Percentiles rank a stretch among this genome's conserved stretches.
Conservation (phyloP, 768 basidiomycete genomes). For the Nevesoporus exiguus region DNA sequence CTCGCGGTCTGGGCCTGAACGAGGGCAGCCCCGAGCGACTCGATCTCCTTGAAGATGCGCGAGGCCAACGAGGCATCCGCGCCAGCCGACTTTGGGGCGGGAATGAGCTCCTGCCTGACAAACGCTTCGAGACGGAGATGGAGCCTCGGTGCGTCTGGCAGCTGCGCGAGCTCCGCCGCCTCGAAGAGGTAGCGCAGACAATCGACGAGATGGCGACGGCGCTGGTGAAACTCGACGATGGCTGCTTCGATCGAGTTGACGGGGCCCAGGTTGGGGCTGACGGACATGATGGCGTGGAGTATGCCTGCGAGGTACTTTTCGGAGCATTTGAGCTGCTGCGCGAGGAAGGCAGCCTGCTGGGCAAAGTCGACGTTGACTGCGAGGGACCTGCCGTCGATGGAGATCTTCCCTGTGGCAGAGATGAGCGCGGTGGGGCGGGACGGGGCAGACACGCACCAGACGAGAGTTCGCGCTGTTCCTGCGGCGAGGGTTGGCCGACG, state of each 20-base stretch:
- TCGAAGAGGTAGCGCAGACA: constrained; percentile 69
- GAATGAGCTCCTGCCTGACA: constrained; percentile 52
- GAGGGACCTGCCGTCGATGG: constrained; percentile 60
- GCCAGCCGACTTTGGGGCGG: constrained; percentile 31
- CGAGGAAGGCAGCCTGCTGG: constrained; percentile 71
- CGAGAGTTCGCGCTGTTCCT: constrained; percentile 72
- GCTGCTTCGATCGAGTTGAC: constrained; percentile 61
- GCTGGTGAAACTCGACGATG: constrained; percentile 63
- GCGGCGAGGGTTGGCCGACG: constrained; percentile 54
- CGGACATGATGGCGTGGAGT: constrained; percentile 57
- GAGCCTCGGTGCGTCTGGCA: constrained; percentile 43
- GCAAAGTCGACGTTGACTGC: constrained; percentile 79
- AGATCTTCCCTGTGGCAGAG: constrained; percentile 56
- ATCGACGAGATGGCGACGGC: constrained; percentile 67
- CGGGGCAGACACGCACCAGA: constrained; percentile 46
- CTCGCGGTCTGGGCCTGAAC: constrained; percentile 52
- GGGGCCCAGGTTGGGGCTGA: constrained; percentile 61
- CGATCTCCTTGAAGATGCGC: constrained; percentile 62
- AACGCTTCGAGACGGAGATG: constrained; percentile 54
- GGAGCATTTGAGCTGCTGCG: constrained; percentile 77
- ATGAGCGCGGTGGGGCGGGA: neutral
- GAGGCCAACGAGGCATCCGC: constrained; percentile 46
- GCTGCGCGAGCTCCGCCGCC: constrained; percentile 47
- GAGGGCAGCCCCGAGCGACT: constrained; percentile 52
- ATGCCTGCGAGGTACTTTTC: constrained; percentile 76